Conservation (phyloP, 148 eudicot species). For the Rhododendron simsii region DNA sequence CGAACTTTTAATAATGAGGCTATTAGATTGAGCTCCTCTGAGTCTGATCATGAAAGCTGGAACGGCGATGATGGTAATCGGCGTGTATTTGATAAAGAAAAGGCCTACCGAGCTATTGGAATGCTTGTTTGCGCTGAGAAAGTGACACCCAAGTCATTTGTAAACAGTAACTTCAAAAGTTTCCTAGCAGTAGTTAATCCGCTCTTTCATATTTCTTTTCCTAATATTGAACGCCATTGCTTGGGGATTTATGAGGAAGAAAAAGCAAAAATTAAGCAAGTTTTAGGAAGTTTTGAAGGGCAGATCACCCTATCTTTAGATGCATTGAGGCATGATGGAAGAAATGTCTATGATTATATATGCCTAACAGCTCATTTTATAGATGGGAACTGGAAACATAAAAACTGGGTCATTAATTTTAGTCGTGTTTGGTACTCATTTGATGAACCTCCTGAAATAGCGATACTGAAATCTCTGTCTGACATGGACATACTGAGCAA, state of each 20-base stretch:
- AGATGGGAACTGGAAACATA: neutral
- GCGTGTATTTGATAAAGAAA: neutral
- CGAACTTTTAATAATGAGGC: neutral
- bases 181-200: neutral
- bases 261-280: neutral
- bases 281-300: neutral
- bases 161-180: neutral
- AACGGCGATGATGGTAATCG: neutral
- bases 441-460: neutral
- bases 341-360: neutral
- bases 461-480: neutral
- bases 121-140: neutral
- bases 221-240: neutral
- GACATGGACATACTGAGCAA: neutral
- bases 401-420: neutral
- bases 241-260: neutral
- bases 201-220: neutral
- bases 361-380: neutral
- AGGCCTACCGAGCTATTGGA: constrained; percentile 4
- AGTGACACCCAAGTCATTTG: neutral
- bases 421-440: neutral
- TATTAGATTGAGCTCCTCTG: neutral
- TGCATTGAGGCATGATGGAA: neutral
- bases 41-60: neutral
- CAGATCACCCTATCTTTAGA: neutral